These are phyloP conservation scores for Lactarius deliciosus DNA, from an alignment of 768 basidiomycete species.

Conservation along the genomic window DNA sequence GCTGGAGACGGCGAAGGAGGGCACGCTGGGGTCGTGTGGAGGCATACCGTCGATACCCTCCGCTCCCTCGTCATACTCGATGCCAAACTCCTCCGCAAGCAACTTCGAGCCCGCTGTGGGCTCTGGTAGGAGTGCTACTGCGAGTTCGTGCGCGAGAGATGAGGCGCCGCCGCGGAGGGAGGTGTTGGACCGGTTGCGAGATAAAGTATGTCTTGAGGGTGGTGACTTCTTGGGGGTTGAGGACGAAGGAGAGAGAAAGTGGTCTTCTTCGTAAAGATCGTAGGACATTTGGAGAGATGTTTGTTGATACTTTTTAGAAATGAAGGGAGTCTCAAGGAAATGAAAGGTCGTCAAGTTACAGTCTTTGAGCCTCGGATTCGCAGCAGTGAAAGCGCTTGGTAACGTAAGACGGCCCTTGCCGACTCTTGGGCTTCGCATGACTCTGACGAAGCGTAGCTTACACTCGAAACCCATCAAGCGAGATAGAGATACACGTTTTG, in stretches of 20 bases:
- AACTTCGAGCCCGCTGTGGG: conserved; percentile 74
- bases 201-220: conserved; percentile 33
- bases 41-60: conserved; percentile 65
- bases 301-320: not conserved
- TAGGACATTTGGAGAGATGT: conserved; percentile 20
- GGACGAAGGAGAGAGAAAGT: conserved; percentile 34
- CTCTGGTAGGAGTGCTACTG: conserved; percentile 85
- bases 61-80: conserved; percentile 85
- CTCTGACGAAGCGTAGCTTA: too few relatives aligned
- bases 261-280: conserved; percentile 27
- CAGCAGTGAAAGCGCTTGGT: not conserved
- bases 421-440: not conserved
- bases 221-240: conserved; percentile 35
- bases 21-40: conserved; percentile 32
- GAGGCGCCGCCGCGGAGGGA: conserved; percentile 47
- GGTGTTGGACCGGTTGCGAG: conserved; percentile 47
- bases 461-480: not conserved
- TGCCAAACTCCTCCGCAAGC: conserved; percentile 84
- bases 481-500: conserved; percentile 4
- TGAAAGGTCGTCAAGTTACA: conserved; percentile 1
- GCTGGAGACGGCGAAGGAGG: conserved; percentile 36
- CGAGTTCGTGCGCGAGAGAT: conserved; percentile 85
- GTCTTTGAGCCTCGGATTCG: not conserved
- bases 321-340: not conserved
- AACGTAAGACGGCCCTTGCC: conserved; percentile 1